These are phyloP conservation scores for Suaeda aralocaspica DNA, from an alignment of 148 eudicot genomes.

Conservation along the genomic window DNA sequence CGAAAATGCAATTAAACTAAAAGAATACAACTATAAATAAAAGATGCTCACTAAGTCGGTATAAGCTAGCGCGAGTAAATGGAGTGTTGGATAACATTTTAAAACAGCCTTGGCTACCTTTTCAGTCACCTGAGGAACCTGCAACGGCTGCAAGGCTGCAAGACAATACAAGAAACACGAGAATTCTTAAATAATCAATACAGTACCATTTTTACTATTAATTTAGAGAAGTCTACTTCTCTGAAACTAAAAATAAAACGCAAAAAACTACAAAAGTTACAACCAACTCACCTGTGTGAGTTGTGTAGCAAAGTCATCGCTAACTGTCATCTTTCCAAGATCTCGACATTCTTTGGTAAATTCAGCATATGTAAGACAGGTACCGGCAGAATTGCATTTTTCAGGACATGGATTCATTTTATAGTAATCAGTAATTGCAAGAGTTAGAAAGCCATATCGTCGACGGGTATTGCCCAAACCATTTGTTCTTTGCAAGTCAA, in stretches of 20 bases:
- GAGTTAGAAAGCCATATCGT: conserved; percentile 72
- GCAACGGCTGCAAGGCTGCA: too few relatives aligned
- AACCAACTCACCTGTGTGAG: conserved; percentile 98
- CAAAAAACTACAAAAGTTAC: too few relatives aligned
- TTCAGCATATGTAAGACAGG: conserved; percentile 46
- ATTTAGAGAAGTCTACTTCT: too few relatives aligned
- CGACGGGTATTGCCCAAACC: conserved; percentile 76
- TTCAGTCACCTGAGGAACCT: conserved; percentile 96
- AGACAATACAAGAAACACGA: not conserved
- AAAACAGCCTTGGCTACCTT: conserved; percentile 74
- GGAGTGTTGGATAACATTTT: conserved; percentile 74
- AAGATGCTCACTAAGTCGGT: conserved; percentile 59
- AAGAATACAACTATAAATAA: not conserved
- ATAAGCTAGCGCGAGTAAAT: conserved; percentile 79
- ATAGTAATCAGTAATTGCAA: conserved; percentile 51
- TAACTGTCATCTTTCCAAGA: conserved; percentile 76
- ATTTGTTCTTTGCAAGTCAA: conserved; percentile 84
- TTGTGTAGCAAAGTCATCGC: conserved; percentile 86
- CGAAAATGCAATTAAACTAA: not conserved
- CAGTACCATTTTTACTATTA: too few relatives aligned
- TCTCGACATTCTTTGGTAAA: conserved; percentile 60
- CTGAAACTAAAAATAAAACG: too few relatives aligned
- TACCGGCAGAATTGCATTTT: conserved; percentile 15
- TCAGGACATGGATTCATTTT: conserved; percentile 31
- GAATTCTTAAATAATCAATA: too few relatives aligned